A percentile compares a stretch with the other conserved stretches of the same genome.
Conservation (phyloP, 257 asterid genomes). For the Nicotiana attenuata region DNA sequence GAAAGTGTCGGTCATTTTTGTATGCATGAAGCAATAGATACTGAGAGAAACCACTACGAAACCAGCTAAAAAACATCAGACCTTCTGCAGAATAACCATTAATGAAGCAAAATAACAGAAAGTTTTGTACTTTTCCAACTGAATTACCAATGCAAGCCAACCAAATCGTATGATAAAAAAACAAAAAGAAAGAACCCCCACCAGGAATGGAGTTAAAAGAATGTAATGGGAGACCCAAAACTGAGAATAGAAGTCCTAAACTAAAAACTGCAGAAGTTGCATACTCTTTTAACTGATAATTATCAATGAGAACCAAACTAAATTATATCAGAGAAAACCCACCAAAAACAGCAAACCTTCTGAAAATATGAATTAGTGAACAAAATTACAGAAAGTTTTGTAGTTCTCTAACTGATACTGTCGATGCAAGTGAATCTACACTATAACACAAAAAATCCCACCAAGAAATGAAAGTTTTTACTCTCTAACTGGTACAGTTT, state of each 20-base stretch:
- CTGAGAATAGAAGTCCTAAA: not conserved
- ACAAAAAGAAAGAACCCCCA: not conserved
- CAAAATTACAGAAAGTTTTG: constrained; percentile 1
- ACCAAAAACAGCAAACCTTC: not conserved
- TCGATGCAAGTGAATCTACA: not conserved
- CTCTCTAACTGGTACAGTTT: not conserved
- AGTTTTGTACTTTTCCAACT: not conserved
- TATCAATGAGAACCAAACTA: not conserved
- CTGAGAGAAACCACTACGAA: not conserved
- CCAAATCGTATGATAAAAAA: not conserved
- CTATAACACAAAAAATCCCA: not conserved
- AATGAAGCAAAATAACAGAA: not conserved
- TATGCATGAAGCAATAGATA: not conserved
- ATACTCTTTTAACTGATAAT: not conserved
- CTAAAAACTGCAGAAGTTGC: not conserved
- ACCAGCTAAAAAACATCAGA: not conserved
- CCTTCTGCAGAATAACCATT: not conserved
- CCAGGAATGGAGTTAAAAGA: not conserved
- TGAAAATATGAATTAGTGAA: not conserved
- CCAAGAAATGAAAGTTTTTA: not conserved
- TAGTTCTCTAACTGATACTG: not conserved
- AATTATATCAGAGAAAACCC: not conserved
- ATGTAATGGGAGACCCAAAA: not conserved
- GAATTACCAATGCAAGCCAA: not conserved
- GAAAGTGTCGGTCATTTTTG: not conserved